These are phyloP conservation scores for Rhynchospora tenuis DNA, from an alignment of 176 grass and related monocot species.

Conservation along the genomic window DNA sequence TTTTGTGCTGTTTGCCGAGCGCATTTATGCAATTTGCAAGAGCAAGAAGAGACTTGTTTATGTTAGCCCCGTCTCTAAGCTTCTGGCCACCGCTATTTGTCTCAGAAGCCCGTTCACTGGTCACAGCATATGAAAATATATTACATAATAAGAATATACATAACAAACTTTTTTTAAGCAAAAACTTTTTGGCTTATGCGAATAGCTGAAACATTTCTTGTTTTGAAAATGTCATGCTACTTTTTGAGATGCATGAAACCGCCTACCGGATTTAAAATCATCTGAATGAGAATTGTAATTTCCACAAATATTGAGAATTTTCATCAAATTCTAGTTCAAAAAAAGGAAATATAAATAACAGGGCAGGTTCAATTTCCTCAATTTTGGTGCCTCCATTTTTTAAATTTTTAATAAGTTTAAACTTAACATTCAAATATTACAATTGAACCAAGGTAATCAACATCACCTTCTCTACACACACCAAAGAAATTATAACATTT, in stretches of 20 bases:
- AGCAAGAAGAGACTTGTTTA: slow-evolving; percentile 87
- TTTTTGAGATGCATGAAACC: background rate
- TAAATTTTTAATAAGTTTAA: background rate
- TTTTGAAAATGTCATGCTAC: background rate
- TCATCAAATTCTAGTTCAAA: background rate
- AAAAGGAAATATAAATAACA: background rate
- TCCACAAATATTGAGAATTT: background rate
- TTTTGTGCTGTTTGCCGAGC: slow-evolving; percentile 97
- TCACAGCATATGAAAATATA: slow-evolving; percentile 15
- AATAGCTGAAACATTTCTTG: background rate
- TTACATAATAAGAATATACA: slow-evolving; percentile 6
- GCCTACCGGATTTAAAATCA: background rate
- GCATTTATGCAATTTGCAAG: slow-evolving; percentile 99
- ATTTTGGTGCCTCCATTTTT: background rate
- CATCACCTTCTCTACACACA: background rate
- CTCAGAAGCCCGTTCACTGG: slow-evolving; percentile 93
- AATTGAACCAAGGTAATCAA: background rate
- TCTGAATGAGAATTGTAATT: background rate
- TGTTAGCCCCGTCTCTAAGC: slow-evolving; percentile 96
- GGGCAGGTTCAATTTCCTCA: background rate
- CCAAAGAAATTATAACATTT: background rate
- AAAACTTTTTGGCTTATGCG: background rate
- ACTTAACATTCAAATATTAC: background rate
- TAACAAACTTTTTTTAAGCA: background rate
- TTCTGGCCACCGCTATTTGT: slow-evolving; percentile 94